phyloP scores from a whole-genome alignment of 2,329 filamentous ascomycete species.

The Thielaviopsis populi region DNA sequence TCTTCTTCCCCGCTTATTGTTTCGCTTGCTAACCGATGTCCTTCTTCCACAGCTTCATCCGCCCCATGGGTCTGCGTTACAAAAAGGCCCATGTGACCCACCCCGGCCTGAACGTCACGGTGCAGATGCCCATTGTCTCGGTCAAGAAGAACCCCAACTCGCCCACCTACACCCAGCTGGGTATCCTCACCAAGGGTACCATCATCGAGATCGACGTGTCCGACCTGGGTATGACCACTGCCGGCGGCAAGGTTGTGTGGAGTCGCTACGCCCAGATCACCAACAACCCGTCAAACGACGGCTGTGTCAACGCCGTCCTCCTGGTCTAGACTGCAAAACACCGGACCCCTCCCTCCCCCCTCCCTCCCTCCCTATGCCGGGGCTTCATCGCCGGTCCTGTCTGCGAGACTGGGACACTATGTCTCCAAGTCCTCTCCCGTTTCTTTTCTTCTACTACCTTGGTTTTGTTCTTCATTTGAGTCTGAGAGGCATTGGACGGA shows the following conservation, averaged over 20 bases:
- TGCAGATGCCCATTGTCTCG: constrained; percentile 66
- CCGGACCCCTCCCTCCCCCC: too few species aligned
- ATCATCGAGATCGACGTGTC: constrained; percentile 81
- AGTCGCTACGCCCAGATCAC: constrained; percentile 65
- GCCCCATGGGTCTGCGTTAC: constrained; percentile 36
- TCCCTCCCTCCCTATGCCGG: not conserved
- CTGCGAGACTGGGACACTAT: not conserved
- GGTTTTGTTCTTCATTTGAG: constrained; percentile 8
- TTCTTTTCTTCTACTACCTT: not conserved
- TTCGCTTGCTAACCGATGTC: constrained; percentile 36
- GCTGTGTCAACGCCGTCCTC: constrained; percentile 30
- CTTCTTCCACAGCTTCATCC: constrained; percentile 31
- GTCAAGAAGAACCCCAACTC: constrained; percentile 60
- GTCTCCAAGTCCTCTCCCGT: not conserved
- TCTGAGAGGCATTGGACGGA: constrained; percentile 9
- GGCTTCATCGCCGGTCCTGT: not conserved
- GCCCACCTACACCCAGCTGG: constrained; percentile 81
- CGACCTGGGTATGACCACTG: constrained; percentile 80
- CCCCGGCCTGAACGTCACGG: constrained; percentile 70
- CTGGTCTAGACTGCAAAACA: constrained; percentile 21
- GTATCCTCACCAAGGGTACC: constrained; percentile 72
- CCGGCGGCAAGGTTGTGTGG: constrained; percentile 87
- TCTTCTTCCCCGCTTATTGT: not conserved
- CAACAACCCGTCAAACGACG: constrained; percentile 35
- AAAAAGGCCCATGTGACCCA: constrained; percentile 46